Evolutionary conservation across 805 yeast species (phyloP), one percentile per base, ranked within the genome.

Genomic region (Nakazawaea anatomiae): DNA sequence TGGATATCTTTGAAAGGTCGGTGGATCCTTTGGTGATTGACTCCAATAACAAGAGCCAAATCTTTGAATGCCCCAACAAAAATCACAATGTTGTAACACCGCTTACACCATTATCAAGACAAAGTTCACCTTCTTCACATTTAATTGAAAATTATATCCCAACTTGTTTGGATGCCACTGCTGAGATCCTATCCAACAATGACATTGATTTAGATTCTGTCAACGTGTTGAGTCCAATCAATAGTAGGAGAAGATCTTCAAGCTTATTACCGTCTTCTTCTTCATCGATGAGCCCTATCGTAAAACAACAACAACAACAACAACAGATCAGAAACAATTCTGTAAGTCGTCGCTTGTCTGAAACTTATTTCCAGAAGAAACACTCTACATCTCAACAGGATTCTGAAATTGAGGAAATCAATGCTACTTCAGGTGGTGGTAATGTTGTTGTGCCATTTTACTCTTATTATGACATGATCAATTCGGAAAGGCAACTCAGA

Each of bases 111-210:
- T 12, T 38, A 12, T 38, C 40, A 38, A 38, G 14, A 38, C 40
- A 38, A 3, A 38, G n/a, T 38, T 38, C 40, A 38, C 40, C 40
- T 10, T 42, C 45, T 4, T 30, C 36, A n/a, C 45, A 42, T 42
- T 31, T 43, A 14, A 36, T 67, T 38, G 87, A 88, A 64, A 87
- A 89, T 65, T 79, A 68, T 57, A 87, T 89, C 25, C 87, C 95
- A 1, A 91, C 96, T 0, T 88, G 88, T 6, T 71, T 89, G 57
- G 96, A 88, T 59, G 89, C 96, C 7, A 79, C 94, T 4, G 76
- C 83, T 18, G 80, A 85, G 53, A 71, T 87, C 38, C 73, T 82
- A 42, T 77, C 83, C 11, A 82, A 82, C 58, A 60, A 68, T 9
- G 67, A 72, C 42, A 72, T 85, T 4, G 79, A 85, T 58, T 75